Conservation (phyloP, 192 early-diverging fungal species). For the Jimgerdemannia lactiflua region DNA sequence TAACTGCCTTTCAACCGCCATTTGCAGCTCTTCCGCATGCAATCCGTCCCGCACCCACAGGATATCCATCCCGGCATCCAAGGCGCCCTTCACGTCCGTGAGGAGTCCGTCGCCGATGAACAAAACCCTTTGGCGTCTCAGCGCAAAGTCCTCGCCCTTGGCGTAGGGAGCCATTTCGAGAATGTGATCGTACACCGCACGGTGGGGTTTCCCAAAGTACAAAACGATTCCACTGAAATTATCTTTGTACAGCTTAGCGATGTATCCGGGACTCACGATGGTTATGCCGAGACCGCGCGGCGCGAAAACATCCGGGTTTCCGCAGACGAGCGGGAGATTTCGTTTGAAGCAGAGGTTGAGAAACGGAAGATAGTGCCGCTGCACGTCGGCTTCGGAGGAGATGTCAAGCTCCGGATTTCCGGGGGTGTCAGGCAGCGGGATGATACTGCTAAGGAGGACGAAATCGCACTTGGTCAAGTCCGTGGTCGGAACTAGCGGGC, state of each 20-base stretch:
- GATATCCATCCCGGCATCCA: constrained; percentile 19
- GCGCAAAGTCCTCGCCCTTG: no score
- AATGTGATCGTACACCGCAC: constrained; percentile 17
- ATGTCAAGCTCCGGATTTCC: background rate
- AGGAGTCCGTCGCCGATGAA: constrained; percentile 27
- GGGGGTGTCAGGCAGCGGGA: constrained; percentile 1
- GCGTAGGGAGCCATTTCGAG: background rate
- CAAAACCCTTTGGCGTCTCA: constrained; percentile 3
- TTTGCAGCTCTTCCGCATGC: no score
- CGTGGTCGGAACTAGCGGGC: background rate
- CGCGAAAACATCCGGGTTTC: constrained; percentile 30
- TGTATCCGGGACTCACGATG: constrained; percentile 17
- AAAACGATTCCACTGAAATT: constrained; percentile 23
- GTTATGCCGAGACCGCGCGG: constrained; percentile 20
- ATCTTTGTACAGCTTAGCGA: constrained; percentile 24
- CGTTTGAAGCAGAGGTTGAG: constrained; percentile 5
- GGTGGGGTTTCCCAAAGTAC: constrained; percentile 30
- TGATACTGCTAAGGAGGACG: constrained; percentile 15
- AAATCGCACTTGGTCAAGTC: constrained; percentile 18
- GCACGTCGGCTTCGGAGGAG: constrained; percentile 12
- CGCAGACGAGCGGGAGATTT: constrained; percentile 21
- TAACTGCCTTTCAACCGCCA: no score
- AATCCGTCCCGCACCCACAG: constrained; percentile 23
- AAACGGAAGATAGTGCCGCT: constrained; percentile 14
- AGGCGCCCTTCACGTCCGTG: constrained; percentile 25